phyloP scores from a whole-genome alignment of 805 yeast genomes.

The Kuraishia capsulata region DNA sequence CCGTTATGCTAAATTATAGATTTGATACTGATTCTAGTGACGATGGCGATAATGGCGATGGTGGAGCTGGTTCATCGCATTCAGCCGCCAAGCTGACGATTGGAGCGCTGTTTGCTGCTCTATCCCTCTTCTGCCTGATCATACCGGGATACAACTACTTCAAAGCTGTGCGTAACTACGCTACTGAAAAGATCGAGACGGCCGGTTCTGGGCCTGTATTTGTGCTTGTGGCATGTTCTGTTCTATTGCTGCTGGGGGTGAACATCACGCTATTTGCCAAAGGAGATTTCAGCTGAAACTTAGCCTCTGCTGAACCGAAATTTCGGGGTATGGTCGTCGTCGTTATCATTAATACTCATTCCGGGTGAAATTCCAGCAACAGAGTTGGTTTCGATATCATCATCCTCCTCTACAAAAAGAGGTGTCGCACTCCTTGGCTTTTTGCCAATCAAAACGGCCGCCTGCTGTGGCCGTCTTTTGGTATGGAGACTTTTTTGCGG shows the following conservation, averaged over 20 bases:
- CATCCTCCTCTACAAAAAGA: too few species aligned
- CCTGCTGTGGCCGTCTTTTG: too few species aligned
- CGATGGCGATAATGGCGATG: slow-evolving; percentile 6
- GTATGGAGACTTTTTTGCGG: background rate
- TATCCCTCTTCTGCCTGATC: slow-evolving; percentile 28
- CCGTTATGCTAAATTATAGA: slow-evolving; percentile 34
- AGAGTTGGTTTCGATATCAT: too few species aligned
- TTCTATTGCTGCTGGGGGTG: slow-evolving; percentile 25
- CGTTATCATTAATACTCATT: too few species aligned
- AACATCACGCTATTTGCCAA: slow-evolving; percentile 18
- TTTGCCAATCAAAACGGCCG: too few species aligned
- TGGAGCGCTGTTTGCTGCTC: slow-evolving; percentile 25
- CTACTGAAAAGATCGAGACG: slow-evolving; percentile 29
- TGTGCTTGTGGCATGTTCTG: slow-evolving; percentile 22
- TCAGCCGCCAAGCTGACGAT: slow-evolving; percentile 10
- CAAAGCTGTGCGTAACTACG: slow-evolving; percentile 33
- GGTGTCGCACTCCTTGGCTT: too few species aligned
- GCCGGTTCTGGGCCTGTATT: slow-evolving; percentile 25
- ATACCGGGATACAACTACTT: slow-evolving; percentile 32
- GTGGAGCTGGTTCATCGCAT: slow-evolving; percentile 2
- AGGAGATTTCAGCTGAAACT: background rate
- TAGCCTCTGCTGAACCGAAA: slow-evolving; percentile 17
- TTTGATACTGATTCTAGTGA: slow-evolving; percentile 26
- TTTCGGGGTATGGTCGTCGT: slow-evolving; percentile 20
- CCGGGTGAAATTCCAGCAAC: too few species aligned